phyloP scores from a whole-genome alignment of 306 rosid species.

The Ochetophila trinervis region DNA sequence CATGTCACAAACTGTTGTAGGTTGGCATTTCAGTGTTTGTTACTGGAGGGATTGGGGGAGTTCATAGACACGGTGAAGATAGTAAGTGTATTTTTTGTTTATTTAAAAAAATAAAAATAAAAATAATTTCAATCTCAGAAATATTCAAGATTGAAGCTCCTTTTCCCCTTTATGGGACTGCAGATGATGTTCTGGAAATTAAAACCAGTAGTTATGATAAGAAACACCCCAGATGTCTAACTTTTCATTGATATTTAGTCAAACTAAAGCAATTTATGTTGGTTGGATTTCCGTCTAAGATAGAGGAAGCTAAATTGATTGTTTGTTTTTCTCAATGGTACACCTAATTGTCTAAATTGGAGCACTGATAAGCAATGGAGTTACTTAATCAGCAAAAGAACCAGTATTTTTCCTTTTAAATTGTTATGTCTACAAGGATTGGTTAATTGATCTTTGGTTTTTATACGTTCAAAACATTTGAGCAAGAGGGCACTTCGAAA shows the following conservation, averaged over 20 bases:
- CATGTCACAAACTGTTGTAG: conserved; percentile 34
- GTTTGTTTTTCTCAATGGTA: neutral
- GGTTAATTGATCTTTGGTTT: neutral
- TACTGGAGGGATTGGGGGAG: conserved; percentile 97
- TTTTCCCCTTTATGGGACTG: neutral
- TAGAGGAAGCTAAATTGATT: neutral
- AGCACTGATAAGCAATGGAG: neutral
- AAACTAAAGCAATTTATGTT: too few species aligned
- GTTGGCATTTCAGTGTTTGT: conserved; percentile 79
- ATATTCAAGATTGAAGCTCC: conserved; percentile 19
- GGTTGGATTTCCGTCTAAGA: neutral
- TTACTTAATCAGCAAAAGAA: neutral
- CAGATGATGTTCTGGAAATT: conserved; percentile 1
- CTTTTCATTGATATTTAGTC: too few species aligned
- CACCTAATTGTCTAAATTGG: neutral
- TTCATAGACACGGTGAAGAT: conserved; percentile 78
- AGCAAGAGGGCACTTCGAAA: neutral
- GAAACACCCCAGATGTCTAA: neutral
- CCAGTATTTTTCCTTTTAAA: neutral
- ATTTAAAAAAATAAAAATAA: too few species aligned
- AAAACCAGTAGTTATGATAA: neutral
- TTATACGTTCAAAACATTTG: neutral
- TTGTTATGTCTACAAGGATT: neutral
- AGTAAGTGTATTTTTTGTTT: conserved; percentile 48
- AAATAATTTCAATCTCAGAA: conserved; percentile 14